Conservation (phyloP, 179 eudicot genomes). For the Corrigiola litoralis region DNA sequence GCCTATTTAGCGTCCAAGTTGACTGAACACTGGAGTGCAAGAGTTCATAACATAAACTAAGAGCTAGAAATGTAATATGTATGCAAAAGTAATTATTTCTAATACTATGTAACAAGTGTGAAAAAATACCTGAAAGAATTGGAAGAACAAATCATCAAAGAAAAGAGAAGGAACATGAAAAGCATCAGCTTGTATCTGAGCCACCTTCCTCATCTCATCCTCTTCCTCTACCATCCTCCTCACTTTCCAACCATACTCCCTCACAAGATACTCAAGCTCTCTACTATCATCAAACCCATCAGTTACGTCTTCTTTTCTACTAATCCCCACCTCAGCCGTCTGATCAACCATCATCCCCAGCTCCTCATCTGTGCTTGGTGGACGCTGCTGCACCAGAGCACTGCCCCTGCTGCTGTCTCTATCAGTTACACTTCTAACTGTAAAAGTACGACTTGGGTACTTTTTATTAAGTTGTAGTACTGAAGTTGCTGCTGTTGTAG, state of each 20-base stretch:
- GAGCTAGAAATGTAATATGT: too few relatives aligned
- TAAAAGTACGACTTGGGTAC: not conserved
- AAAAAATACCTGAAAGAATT: conserved; percentile 57
- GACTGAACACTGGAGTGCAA: too few relatives aligned
- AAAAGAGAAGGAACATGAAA: conserved; percentile 61
- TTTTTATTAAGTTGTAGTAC: not conserved
- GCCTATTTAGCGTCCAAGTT: too few relatives aligned
- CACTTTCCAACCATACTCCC: conserved; percentile 69
- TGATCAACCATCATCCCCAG: conserved; percentile 13
- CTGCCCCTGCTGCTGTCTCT: not conserved
- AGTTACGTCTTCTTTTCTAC: not conserved
- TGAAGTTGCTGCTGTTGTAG: not conserved
- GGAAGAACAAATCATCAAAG: conserved; percentile 68
- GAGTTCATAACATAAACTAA: too few relatives aligned
- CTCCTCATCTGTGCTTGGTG: conserved; percentile 12
- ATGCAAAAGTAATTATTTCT: too few relatives aligned
- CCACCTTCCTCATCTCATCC: conserved; percentile 63
- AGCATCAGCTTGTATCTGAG: conserved; percentile 77
- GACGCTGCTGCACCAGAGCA: conserved; percentile 32
- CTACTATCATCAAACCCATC: conserved; percentile 15
- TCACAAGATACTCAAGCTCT: conserved; percentile 44
- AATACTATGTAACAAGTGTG: not conserved
- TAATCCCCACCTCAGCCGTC: conserved; percentile 19
- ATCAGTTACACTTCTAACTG: conserved; percentile 3
- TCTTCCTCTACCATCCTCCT: conserved; percentile 70